Conservation (phyloP, 345 rosid genomes). For the Carallia pectinifolia region DNA sequence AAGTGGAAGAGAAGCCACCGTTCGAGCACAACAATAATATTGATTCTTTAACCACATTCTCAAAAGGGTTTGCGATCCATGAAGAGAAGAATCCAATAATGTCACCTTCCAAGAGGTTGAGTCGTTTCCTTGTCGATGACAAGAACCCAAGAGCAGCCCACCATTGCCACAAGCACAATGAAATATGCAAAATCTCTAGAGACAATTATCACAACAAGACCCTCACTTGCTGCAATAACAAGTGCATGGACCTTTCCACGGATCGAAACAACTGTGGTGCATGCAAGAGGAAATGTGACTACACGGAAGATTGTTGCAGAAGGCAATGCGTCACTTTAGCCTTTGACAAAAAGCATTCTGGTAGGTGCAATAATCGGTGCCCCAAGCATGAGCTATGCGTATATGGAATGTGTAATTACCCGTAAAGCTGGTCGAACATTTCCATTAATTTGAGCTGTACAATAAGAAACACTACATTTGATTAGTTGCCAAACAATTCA, state of each 20-base stretch:
- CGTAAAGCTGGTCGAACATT: conserved; percentile 22
- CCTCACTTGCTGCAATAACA: conserved; percentile 73
- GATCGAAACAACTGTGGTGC: conserved; percentile 67
- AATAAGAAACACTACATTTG: conserved; percentile 27
- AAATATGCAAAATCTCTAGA: conserved; percentile 30
- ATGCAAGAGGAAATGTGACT: conserved; percentile 67
- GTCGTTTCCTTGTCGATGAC: conserved; percentile 58
- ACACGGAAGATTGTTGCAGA: conserved; percentile 59
- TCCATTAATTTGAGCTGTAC: conserved; percentile 13
- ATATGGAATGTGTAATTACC: conserved; percentile 74
- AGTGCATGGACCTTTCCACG: conserved; percentile 49
- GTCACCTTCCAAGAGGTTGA: conserved; percentile 35
- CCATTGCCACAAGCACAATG: conserved; percentile 53
- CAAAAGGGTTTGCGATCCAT: neutral
- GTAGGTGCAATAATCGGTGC: conserved; percentile 66
- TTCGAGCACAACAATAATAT: no score
- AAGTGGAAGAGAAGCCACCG: conserved; percentile 15
- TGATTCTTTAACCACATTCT: neutral
- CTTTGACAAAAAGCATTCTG: conserved; percentile 75
- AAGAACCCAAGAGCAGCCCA: conserved; percentile 67
- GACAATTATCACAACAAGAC: conserved; percentile 16
- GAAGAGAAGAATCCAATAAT: neutral
- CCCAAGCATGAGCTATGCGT: conserved; percentile 39
- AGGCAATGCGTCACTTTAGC: conserved; percentile 58
- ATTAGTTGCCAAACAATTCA: neutral